Evolutionary conservation across 768 basidiomycete genomes (phyloP).

Genomic region (Lentinus tigrinus): DNA sequence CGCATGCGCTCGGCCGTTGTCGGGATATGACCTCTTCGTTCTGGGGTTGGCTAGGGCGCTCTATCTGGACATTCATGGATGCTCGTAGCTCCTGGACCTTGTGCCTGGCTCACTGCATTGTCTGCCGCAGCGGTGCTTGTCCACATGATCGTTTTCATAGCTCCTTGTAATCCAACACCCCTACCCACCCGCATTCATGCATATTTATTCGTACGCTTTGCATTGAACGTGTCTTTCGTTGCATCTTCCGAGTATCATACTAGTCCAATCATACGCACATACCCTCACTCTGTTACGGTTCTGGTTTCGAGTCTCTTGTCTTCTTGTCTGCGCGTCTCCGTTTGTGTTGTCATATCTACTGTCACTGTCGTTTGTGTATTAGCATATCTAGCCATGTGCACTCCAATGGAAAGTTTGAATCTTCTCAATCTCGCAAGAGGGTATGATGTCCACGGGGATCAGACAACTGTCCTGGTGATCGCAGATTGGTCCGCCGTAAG

Average conservation of each 20-base stretch:
- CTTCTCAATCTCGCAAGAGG: neutral
- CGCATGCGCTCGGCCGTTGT: no score
- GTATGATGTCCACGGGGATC: no score
- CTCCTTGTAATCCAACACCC: neutral
- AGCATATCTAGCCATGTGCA: neutral
- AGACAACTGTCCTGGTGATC: no score
- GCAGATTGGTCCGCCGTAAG: no score
- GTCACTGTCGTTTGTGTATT: slow-evolving; percentile 1
- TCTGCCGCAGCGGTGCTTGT: neutral
- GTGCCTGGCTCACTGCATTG: no score
- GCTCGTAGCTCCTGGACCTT: no score
- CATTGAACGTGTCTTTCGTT: neutral
- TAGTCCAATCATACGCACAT: neutral
- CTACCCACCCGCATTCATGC: neutral
- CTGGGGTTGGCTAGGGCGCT: no score
- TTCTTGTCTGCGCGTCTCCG: neutral
- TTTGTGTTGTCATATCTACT: slow-evolving; percentile 1
- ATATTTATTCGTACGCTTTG: slow-evolving; percentile 3
- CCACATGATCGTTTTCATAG: neutral
- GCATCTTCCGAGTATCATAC: neutral
- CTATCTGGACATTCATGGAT: no score
- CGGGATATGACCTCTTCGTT: no score
- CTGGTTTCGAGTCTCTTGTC: neutral
- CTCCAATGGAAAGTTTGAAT: neutral
- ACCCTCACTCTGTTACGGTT: neutral